Percentiles rank a stretch among this genome's conserved stretches.
phyloP scores from a whole-genome alignment of 148 eudicot species.

The Rhododendron williamsianum region DNA sequence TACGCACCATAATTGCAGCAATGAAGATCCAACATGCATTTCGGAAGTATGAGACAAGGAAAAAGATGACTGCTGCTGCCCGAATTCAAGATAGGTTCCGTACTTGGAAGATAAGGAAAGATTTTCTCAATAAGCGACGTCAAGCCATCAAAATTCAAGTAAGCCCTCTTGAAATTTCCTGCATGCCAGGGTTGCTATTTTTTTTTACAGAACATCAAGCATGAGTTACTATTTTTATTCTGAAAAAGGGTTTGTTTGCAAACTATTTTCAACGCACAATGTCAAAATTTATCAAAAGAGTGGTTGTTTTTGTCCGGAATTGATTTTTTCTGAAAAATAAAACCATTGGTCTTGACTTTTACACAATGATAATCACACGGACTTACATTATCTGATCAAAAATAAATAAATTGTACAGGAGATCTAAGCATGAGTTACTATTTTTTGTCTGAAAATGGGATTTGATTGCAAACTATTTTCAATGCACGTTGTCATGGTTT shows the following conservation, averaged over 20 bases:
- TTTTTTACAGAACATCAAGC: not conserved
- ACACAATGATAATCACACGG: not conserved
- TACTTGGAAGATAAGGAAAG: constrained; percentile 74
- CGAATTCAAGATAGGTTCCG: constrained; percentile 80
- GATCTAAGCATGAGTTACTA: not conserved
- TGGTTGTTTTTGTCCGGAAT: not conserved
- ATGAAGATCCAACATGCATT: constrained; percentile 98
- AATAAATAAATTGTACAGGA: not conserved
- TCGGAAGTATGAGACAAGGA: constrained; percentile 56
- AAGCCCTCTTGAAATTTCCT: constrained; percentile 20
- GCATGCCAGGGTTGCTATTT: not conserved
- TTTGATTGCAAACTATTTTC: not conserved
- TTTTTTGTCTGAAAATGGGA: not conserved
- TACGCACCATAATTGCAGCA: constrained; percentile 74
- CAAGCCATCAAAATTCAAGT: constrained; percentile 87
- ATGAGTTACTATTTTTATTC: not conserved
- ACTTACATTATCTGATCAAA: not conserved
- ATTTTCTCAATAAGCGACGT: constrained; percentile 76
- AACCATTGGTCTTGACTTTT: not conserved
- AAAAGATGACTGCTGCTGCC: constrained; percentile 68
- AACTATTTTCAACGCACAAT: not conserved
- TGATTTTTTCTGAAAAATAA: not conserved
- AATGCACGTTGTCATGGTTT: not conserved
- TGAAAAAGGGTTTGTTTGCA: not conserved
- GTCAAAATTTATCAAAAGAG: not conserved